phyloP scores from a whole-genome alignment of 495 filamentous ascomycete species.

The Penicillium salamii region DNA sequence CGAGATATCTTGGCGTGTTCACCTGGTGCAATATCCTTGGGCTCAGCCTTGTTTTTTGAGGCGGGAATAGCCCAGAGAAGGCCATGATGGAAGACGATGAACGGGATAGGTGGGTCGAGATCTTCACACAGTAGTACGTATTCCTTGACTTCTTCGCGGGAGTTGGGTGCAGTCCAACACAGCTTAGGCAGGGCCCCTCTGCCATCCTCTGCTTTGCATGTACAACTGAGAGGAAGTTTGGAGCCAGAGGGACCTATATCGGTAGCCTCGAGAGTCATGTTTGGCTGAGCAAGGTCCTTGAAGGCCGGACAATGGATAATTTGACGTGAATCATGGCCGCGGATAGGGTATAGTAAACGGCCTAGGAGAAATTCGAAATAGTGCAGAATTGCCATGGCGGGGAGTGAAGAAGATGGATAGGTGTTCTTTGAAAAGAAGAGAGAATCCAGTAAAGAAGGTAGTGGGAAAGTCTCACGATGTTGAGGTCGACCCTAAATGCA shows the following conservation, averaged over 20 bases:
- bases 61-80: constrained; percentile 43
- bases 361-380: constrained; percentile 24
- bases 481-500: not conserved
- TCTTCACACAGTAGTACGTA: constrained; percentile 52
- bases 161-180: constrained; percentile 32
- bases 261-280: constrained; percentile 40
- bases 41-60: constrained; percentile 23
- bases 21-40: constrained; percentile 31
- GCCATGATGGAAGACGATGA: constrained; percentile 42
- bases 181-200: constrained; percentile 38
- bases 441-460: not conserved
- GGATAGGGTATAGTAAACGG: constrained; percentile 22
- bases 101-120: constrained; percentile 48
- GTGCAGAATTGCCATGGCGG: constrained; percentile 14
- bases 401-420: no score
- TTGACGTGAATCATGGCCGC: constrained; percentile 28
- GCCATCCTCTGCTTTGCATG: constrained; percentile 31
- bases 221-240: constrained; percentile 34
- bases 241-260: constrained; percentile 40
- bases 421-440: not conserved
- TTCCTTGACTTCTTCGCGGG: constrained; percentile 31
- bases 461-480: not conserved
- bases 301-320: constrained; percentile 26
- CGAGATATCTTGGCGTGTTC: constrained; percentile 13
- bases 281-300: constrained; percentile 29